Base-by-base conservation (phyloP, 495 filamentous ascomycete genomes). In the Xylaria curta region DNA sequence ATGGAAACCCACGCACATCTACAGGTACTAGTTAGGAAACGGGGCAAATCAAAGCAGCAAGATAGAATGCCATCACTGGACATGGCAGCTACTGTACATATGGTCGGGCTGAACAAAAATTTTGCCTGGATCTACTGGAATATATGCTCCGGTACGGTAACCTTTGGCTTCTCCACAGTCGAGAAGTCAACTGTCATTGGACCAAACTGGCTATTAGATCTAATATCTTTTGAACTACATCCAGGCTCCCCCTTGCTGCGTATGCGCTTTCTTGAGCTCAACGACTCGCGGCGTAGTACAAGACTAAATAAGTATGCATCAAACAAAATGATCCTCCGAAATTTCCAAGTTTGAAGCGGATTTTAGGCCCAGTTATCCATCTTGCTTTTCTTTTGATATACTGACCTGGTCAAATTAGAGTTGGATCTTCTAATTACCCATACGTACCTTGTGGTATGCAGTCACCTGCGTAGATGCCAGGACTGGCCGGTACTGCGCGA, bases 101-200 rank as follows among this genome's bases (percentile, higher is more conserved):
- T 8, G 13, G 19, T 21, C 17, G 31, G 31, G 38, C 21, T 19
- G 26, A 60, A 60, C 56, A 60, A 21, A 59, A 60, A 3, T 36
- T 60, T 60, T 44, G 24, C 38, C 7, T 44, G n/a, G 0, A 44
- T 44, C n/a, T n/a, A 24, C 38, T 63, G 60, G 60, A 63, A 44
- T 44, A 26, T 24, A 44, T 63, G 60, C 60, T 63, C 60, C 60
- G 60, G 38, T 15, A 44, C 10, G 28, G 59, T 62, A 24, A 28
- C 36, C 38, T 42, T 62, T 17, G 26, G 42, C n/a, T 62, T 63
- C 60, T 63, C 60, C 60, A 63, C 60, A 26, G 60, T 38, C 58
- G 31, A 38, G 33, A 38, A 10, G 17, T 31, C 58, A 60, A 60
- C 19, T 40, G 33, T 60, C 21, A 60, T 60, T 60, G 58, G 58